Conservation (phyloP, 768 basidiomycete genomes). For the Dacryopinax spathularia region DNA sequence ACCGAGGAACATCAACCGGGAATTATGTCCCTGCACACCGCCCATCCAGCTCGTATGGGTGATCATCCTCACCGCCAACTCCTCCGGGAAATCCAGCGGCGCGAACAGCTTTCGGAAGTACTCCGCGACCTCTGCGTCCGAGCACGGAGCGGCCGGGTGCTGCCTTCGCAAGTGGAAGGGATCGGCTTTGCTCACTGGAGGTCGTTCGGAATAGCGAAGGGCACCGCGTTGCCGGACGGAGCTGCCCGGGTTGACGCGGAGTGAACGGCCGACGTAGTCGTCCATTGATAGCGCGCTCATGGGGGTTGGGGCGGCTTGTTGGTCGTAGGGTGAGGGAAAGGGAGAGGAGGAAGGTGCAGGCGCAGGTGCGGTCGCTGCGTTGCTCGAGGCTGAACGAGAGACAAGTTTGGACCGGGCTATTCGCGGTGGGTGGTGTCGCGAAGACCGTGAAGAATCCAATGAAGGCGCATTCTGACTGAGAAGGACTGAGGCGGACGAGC, state of each 20-base stretch:
- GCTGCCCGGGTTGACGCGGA: background rate
- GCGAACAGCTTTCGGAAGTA: conserved; percentile 32
- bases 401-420: background rate
- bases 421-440: background rate
- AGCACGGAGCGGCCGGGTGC: conserved; percentile 1
- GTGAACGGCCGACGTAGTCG: background rate
- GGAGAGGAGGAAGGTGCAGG: background rate
- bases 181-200: background rate
- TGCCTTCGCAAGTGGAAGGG: background rate
- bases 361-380: background rate
- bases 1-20: conserved; percentile 60
- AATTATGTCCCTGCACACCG: conserved; percentile 54
- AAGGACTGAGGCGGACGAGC: background rate
- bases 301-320: background rate
- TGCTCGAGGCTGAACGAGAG: background rate
- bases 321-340: background rate
- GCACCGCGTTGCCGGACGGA: background rate
- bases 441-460: background rate
- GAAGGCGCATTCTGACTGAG: background rate
- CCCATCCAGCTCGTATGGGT: conserved; percentile 65
- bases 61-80: conserved; percentile 55
- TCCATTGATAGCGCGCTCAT: background rate
- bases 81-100: conserved; percentile 52
- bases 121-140: conserved; percentile 29
- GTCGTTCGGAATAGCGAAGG: background rate